Evolutionary conservation across 1,284 basidiomycete genomes (phyloP), one percentile per base, ranked within the genome.

Genomic region (Cerioporus squamosus): DNA sequence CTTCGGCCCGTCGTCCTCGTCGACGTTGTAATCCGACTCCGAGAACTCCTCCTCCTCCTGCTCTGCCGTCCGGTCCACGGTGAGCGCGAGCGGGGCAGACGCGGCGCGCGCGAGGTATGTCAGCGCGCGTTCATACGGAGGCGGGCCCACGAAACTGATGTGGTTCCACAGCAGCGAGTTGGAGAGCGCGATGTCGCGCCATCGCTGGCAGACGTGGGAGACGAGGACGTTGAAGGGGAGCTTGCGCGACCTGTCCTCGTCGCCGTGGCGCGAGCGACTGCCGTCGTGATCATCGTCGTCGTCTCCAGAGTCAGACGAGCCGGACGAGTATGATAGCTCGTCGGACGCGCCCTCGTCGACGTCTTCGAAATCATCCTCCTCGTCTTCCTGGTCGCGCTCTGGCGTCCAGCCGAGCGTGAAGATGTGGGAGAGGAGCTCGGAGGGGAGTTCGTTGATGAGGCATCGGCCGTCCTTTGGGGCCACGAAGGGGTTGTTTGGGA

Each of bases 351-450:
- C 68, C 23, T 73, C 74, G 39, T 74, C 73, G n/a, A 68, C 70
- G 24, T 74, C 73, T 7, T 72, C 70, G 15, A 68, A 64, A 36
- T 66, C 64, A 38, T 70, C 67, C 20, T 61, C 57, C 1, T 60
- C 63, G 64, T 39, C 68, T 68, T 61, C 57, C 1, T 59, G 38
- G 52, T 64, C 62, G 50, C 62, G 59, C 8, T 76, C 73, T 3
- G 73, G 69, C 23, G 76, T 73, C 51, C 75, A 74, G 12, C 86
- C 86, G 17, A 83, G 65, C 20, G 74, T 67, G 67, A 88, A 88
- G 44, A 88, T 84, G 59, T 84, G 75, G 0, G 79, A 77, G 22
- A 88, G 77, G 6, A 88, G 72, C 66, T 88, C 86, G 18, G 80
- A 76, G 4, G 86, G 85, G 5, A 87, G 77, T 24, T 76, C 72